A percentile compares a stretch with the other conserved stretches of the same genome.
Conservation (phyloP, 164 flowering plant genomes). For the Stephania japonica region DNA sequence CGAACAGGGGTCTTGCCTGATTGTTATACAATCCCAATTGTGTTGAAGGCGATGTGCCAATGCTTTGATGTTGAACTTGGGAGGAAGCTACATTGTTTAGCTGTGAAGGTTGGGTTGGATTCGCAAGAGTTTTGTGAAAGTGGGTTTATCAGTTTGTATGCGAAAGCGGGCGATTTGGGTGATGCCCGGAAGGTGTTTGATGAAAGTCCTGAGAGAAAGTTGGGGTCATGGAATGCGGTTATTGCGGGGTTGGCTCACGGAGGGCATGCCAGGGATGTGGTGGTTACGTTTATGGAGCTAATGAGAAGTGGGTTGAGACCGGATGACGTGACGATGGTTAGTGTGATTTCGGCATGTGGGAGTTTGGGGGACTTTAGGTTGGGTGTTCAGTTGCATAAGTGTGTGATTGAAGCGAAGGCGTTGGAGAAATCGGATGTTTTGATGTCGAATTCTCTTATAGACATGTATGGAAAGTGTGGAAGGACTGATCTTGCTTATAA, state of each 20-base stretch:
- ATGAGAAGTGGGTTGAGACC: slow-evolving; percentile 41
- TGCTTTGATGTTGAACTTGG: slow-evolving; percentile 20
- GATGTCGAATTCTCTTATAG: slow-evolving; percentile 51
- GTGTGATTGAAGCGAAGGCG: slow-evolving; percentile 38
- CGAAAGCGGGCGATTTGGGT: slow-evolving; percentile 39
- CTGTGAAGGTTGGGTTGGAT: slow-evolving; percentile 35
- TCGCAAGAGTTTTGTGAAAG: slow-evolving; percentile 47
- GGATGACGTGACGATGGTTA: slow-evolving; percentile 61
- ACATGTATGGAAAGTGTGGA: slow-evolving; percentile 72
- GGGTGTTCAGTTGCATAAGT: slow-evolving; percentile 57
- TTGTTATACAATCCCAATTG: slow-evolving; percentile 50
- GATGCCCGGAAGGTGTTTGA: slow-evolving; percentile 53
- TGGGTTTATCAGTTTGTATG: slow-evolving; percentile 43
- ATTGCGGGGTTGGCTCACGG: slow-evolving; percentile 45
- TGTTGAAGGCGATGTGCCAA: slow-evolving; percentile 37
- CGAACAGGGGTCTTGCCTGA: slow-evolving; percentile 42
- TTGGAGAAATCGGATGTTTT: slow-evolving; percentile 31
- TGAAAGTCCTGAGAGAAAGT: slow-evolving; percentile 38
- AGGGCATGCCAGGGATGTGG: slow-evolving; percentile 38
- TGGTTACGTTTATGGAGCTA: slow-evolving; percentile 35
- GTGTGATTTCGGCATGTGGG: slow-evolving; percentile 60
- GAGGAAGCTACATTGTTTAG: slow-evolving; percentile 34
- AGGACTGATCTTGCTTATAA: slow-evolving; percentile 42
- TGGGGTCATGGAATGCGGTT: slow-evolving; percentile 63
- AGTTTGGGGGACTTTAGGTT: slow-evolving; percentile 46